These are phyloP conservation scores for Globisporangium orthogonon DNA, from an alignment of 352 stramenopile species.

Conservation along the genomic window DNA sequence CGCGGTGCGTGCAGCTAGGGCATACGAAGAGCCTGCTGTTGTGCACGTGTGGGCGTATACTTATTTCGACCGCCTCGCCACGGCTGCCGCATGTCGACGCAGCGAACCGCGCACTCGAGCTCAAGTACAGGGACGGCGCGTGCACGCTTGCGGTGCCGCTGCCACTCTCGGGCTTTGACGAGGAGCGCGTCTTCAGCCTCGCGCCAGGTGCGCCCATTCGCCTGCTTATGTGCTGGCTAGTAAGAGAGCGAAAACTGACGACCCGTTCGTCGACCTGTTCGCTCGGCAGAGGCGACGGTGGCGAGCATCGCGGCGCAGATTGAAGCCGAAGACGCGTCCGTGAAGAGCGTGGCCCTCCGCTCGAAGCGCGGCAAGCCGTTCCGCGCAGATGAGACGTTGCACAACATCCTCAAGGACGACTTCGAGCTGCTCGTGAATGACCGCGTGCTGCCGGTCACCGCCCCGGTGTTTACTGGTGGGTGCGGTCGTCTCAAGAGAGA, in stretches of 20 bases:
- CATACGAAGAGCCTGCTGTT: too few species aligned
- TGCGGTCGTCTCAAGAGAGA: background rate
- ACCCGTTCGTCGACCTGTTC: slow-evolving; percentile 4
- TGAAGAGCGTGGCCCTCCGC: slow-evolving; percentile 62
- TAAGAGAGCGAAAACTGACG: background rate
- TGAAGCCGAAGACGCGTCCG: slow-evolving; percentile 64
- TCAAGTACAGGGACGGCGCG: slow-evolving; percentile 75
- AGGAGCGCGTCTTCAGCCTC: slow-evolving; percentile 76
- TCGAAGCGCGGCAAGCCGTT: slow-evolving; percentile 53
- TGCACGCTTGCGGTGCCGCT: slow-evolving; percentile 71
- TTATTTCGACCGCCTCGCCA: background rate
- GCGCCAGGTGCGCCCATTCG: slow-evolving; percentile 29
- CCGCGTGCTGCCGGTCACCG: slow-evolving; percentile 59
- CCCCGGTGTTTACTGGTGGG: slow-evolving; percentile 57
- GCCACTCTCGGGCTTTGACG: slow-evolving; percentile 71
- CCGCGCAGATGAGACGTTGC: slow-evolving; percentile 49
- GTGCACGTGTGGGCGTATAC: too few species aligned
- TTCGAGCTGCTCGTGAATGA: slow-evolving; percentile 83
- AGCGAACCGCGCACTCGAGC: slow-evolving; percentile 49
- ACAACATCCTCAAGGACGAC: slow-evolving; percentile 70
- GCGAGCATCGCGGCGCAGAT: slow-evolving; percentile 69
- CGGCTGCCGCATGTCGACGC: background rate
- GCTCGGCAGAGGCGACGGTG: slow-evolving; percentile 56
- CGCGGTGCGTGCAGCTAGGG: slow-evolving; percentile 3
- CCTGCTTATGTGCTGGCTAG: background rate